Percentiles rank a stretch among this genome's conserved stretches.
Evolutionary conservation across 495 filamentous ascomycete species (phyloP).

Genomic region (Jackrogersella multiformis): DNA sequence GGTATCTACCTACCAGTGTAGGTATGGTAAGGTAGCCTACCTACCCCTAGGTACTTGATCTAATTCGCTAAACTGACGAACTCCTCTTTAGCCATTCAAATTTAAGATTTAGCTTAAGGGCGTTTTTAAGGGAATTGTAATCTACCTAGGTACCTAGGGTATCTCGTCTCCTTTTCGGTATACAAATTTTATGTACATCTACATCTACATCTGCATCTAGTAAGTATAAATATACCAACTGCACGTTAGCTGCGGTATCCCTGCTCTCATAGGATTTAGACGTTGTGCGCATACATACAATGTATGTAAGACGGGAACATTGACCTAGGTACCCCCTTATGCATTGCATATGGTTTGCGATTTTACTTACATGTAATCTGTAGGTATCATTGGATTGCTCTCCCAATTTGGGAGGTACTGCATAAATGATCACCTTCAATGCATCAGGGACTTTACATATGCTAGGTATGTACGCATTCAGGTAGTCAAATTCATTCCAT

Average conservation of each 20-base stretch:
- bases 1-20: too few relatives aligned
- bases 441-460: neutral
- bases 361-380: too few relatives aligned
- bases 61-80: slow-evolving; percentile 3
- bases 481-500: too few relatives aligned
- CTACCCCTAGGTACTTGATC: neutral
- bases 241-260: slow-evolving; percentile 9
- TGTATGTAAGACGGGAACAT: slow-evolving; percentile 2
- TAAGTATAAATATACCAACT: too few relatives aligned
- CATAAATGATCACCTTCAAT: too few relatives aligned
- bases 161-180: neutral
- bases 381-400: neutral
- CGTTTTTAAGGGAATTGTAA: neutral
- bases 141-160: neutral
- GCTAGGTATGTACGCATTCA: too few relatives aligned
- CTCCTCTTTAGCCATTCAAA: neutral
- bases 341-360: neutral
- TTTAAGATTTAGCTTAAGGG: neutral
- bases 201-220: too few relatives aligned
- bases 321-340: too few relatives aligned
- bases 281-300: neutral
- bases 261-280: slow-evolving; percentile 1
- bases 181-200: neutral
- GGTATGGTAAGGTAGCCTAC: too few relatives aligned
- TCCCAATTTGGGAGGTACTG: too few relatives aligned